Percentiles rank a stretch among this genome's conserved stretches.
Evolutionary conservation across 2,329 filamentous ascomycete genomes (phyloP).

Genomic region (Trichoderma sp.): DNA sequence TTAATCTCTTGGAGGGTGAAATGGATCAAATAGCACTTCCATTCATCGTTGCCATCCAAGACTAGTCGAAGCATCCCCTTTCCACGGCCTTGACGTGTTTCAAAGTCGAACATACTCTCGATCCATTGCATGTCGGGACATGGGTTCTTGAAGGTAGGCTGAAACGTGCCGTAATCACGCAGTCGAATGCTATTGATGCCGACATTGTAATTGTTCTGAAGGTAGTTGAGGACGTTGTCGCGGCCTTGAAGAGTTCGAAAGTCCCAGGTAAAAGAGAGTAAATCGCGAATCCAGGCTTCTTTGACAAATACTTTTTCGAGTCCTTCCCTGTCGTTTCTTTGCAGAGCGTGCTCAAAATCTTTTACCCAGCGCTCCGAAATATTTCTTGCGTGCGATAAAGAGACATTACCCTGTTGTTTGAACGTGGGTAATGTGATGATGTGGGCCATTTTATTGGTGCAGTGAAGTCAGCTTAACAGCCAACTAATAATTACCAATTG

Average conservation of each 20-base stretch:
- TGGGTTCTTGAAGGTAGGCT: not conserved
- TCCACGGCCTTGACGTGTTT: not conserved
- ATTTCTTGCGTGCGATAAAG: not conserved
- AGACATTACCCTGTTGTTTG: not conserved
- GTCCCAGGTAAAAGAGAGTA: slow-evolving; percentile 51
- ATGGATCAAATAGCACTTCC: not conserved
- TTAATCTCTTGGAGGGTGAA: not conserved
- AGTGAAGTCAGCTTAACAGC: not conserved
- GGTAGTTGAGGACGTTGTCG: not conserved
- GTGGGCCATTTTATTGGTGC: not conserved
- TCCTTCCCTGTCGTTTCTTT: not conserved
- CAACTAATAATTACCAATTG: not conserved
- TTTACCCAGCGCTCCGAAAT: not conserved
- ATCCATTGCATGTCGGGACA: slow-evolving; percentile 31
- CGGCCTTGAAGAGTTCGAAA: slow-evolving; percentile 42
- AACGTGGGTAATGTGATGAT: not conserved
- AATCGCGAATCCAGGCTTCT: slow-evolving; percentile 53
- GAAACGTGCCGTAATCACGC: not conserved
- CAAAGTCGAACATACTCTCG: slow-evolving; percentile 45
- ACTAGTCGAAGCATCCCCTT: slow-evolving; percentile 2
- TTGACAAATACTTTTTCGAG: slow-evolving; percentile 29
- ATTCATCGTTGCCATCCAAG: not conserved
- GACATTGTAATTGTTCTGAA: not conserved
- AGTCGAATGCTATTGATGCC: not conserved
- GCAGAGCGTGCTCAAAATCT: not conserved